These are phyloP conservation scores for Lithocarpus polystachyus DNA, from an alignment of 306 rosid genomes.

Conservation along the genomic window DNA sequence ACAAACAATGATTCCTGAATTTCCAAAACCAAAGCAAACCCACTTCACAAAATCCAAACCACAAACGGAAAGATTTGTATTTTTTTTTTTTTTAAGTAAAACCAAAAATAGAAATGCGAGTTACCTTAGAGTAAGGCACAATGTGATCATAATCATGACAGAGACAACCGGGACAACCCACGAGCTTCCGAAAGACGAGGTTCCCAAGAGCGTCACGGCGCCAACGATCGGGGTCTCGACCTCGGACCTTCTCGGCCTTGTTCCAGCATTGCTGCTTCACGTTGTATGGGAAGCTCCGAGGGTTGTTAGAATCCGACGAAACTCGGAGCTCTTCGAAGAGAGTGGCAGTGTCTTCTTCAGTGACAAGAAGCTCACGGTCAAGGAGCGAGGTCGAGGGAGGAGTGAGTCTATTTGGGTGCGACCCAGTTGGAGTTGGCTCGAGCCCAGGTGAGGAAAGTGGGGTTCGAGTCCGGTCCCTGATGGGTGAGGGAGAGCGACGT, in stretches of 20 bases:
- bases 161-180: conserved; percentile 89
- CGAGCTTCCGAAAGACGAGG: conserved; percentile 75
- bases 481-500: conserved; percentile 51
- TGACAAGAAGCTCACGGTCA: conserved; percentile 24
- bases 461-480: conserved; percentile 52
- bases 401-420: conserved; percentile 20
- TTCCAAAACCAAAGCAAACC: conserved; percentile 2
- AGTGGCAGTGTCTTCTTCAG: conserved; percentile 1
- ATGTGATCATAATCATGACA: conserved; percentile 93
- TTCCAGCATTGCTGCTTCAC: conserved; percentile 91
- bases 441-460: conserved; percentile 27
- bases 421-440: conserved; percentile 17
- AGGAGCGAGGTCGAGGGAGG: conserved; percentile 38
- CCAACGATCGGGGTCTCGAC: conserved; percentile 94
- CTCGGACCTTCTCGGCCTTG: conserved; percentile 77
- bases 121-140: conserved; percentile 85
- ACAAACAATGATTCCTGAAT: not conserved
- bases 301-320: conserved; percentile 36
- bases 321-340: conserved; percentile 34
- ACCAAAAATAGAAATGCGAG: not conserved
- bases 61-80: not conserved
- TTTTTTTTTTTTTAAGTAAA: not conserved
- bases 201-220: conserved; percentile 84
- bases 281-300: conserved; percentile 66
- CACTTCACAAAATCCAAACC: not conserved